Conservation (phyloP, 257 asterid genomes). For the Solanum piurae region DNA sequence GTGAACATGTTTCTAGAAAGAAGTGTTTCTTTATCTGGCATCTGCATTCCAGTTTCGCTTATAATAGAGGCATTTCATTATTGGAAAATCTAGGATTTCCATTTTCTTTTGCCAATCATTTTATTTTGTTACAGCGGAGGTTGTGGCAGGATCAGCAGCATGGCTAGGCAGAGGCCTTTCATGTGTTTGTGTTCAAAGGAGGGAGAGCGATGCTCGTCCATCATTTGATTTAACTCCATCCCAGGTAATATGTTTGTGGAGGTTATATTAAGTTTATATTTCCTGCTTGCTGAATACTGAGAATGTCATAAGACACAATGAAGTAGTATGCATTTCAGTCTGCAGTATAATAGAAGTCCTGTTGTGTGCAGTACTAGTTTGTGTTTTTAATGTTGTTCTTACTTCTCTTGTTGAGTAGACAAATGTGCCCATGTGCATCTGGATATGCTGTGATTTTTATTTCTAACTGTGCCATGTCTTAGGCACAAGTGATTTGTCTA, state of each 20-base stretch:
- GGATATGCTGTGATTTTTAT: neutral
- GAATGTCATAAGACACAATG: neutral
- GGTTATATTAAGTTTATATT: neutral
- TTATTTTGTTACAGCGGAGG: slow-evolving; percentile 54
- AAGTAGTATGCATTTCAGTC: neutral
- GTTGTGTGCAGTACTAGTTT: neutral
- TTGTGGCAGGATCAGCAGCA: slow-evolving; percentile 96
- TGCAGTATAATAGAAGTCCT: neutral
- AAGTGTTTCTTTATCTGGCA: neutral
- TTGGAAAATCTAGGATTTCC: neutral
- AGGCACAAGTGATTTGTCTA: neutral
- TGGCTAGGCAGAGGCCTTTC: slow-evolving; percentile 98
- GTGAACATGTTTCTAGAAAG: neutral
- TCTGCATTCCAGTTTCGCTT: neutral
- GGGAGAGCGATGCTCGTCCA: slow-evolving; percentile 86
- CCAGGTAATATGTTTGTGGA: slow-evolving; percentile 40
- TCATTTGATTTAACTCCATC: slow-evolving; percentile 87
- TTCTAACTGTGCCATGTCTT: neutral
- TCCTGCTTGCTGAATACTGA: neutral
- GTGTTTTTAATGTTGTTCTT: neutral
- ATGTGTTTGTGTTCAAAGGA: slow-evolving; percentile 92
- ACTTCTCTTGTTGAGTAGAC: neutral
- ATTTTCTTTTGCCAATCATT: slow-evolving; percentile 10
- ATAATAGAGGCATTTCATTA: neutral
- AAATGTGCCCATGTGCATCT: neutral